A percentile compares a stretch with the other conserved stretches of the same genome.
Evolutionary conservation across 2,329 filamentous ascomycete genomes (phyloP).

Genomic region (Fusarium anguioides): DNA sequence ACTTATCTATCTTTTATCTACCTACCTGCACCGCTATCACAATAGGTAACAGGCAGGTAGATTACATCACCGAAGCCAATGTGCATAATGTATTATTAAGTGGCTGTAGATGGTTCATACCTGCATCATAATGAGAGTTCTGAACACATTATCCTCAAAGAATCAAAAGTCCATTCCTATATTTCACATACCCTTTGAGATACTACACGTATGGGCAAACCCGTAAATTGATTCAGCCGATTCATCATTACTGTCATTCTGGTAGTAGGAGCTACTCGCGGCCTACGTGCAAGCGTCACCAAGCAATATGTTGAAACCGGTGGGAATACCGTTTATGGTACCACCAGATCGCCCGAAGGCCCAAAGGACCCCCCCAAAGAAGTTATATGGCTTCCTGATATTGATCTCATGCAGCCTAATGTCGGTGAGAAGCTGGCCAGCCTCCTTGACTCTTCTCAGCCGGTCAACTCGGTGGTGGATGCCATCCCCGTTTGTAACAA

Average conservation of each 20-base stretch:
- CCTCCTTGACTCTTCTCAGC: constrained; percentile 54
- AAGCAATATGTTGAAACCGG: constrained; percentile 64
- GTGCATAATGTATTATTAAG: no score
- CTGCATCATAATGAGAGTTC: no score
- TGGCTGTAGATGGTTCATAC: no score
- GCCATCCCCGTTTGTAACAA: neutral
- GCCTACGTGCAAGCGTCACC: constrained; percentile 71
- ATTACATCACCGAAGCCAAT: no score
- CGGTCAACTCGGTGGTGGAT: constrained; percentile 58
- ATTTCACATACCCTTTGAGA: neutral
- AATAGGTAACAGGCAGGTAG: no score
- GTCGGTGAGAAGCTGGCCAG: constrained; percentile 61
- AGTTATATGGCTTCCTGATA: constrained; percentile 66
- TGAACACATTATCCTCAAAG: no score
- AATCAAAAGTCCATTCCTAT: neutral
- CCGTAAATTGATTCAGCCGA: neutral
- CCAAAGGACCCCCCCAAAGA: constrained; percentile 56
- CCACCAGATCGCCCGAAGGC: constrained; percentile 60
- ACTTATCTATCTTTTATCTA: no score
- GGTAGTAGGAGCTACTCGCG: constrained; percentile 69
- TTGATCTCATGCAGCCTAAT: constrained; percentile 65
- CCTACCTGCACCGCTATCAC: no score
- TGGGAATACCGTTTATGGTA: constrained; percentile 67
- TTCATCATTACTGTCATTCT: constrained; percentile 62
- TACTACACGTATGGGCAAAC: neutral